phyloP scores from a whole-genome alignment of 441 rosid genomes.

The Syzygium malaccense region DNA sequence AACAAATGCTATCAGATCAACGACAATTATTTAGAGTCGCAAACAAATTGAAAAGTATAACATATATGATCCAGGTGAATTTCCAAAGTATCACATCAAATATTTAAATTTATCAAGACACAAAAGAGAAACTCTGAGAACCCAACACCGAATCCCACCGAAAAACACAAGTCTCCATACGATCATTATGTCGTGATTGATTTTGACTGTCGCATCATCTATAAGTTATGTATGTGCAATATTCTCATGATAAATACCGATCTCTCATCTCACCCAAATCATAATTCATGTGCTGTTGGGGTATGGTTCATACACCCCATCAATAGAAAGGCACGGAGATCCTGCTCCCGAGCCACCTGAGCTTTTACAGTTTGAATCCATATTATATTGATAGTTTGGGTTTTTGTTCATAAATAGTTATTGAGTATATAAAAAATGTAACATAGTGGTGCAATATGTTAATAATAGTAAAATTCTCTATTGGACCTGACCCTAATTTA shows the following conservation, averaged over 20 bases:
- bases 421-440: too few relatives aligned
- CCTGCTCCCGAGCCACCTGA: too few relatives aligned
- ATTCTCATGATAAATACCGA: accelerated
- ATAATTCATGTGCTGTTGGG: too few relatives aligned
- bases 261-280: too few relatives aligned
- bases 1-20: neutral
- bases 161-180: neutral
- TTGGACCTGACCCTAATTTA: too few relatives aligned
- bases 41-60: neutral
- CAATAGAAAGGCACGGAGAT: too few relatives aligned
- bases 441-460: too few relatives aligned
- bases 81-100: accelerated
- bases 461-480: too few relatives aligned
- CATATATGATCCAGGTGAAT: neutral
- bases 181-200: neutral
- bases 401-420: too few relatives aligned
- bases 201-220: accelerated
- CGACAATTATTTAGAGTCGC: accelerated
- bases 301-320: too few relatives aligned
- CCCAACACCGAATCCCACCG: accelerated
- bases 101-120: neutral
- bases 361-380: too few relatives aligned
- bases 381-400: too few relatives aligned
- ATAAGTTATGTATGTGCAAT: neutral
- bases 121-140: neutral